A percentile compares a stretch with the other conserved stretches of the same genome.
These are phyloP conservation scores for Yamadazyma mexicana DNA, from an alignment of 1,139 yeast species.

Conservation along the genomic window DNA sequence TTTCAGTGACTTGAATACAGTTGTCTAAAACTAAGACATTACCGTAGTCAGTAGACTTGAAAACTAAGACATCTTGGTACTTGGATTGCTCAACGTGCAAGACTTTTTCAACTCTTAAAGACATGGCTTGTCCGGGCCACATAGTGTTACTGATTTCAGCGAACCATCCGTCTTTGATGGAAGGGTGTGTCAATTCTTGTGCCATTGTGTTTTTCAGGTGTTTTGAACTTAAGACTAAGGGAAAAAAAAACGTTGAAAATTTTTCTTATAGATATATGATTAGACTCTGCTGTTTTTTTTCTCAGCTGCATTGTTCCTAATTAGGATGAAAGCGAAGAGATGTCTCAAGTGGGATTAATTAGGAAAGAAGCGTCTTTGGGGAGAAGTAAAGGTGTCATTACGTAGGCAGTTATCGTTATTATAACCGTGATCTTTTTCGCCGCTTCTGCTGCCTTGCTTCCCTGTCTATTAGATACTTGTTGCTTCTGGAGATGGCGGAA, in stretches of 20 bases:
- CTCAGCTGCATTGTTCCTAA: conserved; percentile 3
- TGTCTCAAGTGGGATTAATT: no score
- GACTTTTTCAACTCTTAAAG: conserved; percentile 76
- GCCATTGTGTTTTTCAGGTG: no score
- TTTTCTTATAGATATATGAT: conserved; percentile 5
- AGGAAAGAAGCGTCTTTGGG: background rate
- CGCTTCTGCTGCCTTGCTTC: no score
- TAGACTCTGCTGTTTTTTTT: background rate
- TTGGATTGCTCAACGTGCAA: conserved; percentile 78
- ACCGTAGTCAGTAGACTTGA: conserved; percentile 85
- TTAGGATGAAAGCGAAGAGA: background rate
- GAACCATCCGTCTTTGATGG: conserved; percentile 86
- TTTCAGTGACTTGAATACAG: conserved; percentile 88
- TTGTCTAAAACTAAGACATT: conserved; percentile 90
- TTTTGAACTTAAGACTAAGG: no score
- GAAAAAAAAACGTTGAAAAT: conserved; percentile 1
- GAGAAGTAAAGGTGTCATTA: no score
- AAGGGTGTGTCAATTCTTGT: conserved; percentile 63
- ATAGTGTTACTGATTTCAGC: conserved; percentile 81
- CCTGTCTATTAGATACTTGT: no score
- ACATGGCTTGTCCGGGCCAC: conserved; percentile 98
- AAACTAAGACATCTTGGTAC: conserved; percentile 87
- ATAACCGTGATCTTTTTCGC: no score
- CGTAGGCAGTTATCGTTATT: no score
- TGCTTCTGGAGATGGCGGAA: no score